Evolutionary conservation across 768 basidiomycete genomes (phyloP).

Genomic region (Chiua virens): DNA sequence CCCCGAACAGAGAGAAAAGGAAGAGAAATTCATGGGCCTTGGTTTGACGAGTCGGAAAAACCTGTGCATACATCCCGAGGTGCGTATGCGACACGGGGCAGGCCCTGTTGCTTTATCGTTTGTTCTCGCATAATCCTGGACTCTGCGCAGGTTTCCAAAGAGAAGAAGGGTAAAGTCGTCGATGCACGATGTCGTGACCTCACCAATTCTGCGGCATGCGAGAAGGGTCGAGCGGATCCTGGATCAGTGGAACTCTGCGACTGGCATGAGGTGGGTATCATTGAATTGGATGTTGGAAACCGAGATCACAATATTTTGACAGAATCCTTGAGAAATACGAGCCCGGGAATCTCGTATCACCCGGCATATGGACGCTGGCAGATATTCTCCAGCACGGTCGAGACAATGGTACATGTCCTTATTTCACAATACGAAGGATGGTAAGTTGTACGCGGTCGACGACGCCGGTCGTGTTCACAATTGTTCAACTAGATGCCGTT

Average conservation of each 20-base stretch:
- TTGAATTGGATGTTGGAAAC: background rate
- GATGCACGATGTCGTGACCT: constrained; percentile 97
- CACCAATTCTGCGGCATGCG: constrained; percentile 79
- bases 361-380: constrained; percentile 92
- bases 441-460: constrained; percentile 43
- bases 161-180: constrained; percentile 97
- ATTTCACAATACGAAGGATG: constrained; percentile 96
- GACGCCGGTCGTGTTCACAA: background rate
- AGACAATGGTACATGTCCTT: constrained; percentile 86
- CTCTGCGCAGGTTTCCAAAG: constrained; percentile 75
- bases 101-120: background rate
- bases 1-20: constrained; percentile 73
- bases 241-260: constrained; percentile 90
- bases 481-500: constrained; percentile 79
- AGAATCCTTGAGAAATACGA: constrained; percentile 87
- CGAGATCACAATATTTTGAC: constrained; percentile 4
- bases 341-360: constrained; percentile 75
- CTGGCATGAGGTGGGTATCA: constrained; percentile 85
- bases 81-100: constrained; percentile 33
- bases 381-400: constrained; percentile 89
- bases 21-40: constrained; percentile 80
- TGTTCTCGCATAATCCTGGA: background rate
- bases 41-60: constrained; percentile 97
- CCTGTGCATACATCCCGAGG: constrained; percentile 92
- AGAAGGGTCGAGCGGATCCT: constrained; percentile 82